Percentiles rank a stretch among this genome's conserved stretches.
phyloP scores from a whole-genome alignment of 495 filamentous ascomycete genomes.

The Xylaria curta region DNA sequence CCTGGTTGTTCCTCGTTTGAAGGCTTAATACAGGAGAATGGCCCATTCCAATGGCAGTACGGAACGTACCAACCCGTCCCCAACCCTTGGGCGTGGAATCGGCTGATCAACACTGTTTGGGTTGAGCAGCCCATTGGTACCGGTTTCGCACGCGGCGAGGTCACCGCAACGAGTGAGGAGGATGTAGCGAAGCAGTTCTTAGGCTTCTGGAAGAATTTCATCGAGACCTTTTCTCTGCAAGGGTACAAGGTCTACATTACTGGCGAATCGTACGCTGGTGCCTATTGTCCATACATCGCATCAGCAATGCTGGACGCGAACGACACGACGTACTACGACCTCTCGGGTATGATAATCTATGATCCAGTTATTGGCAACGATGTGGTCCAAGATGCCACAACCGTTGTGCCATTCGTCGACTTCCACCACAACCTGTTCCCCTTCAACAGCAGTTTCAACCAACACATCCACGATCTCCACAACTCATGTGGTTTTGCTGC shows the following conservation, averaged over 20 bases:
- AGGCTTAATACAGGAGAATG: constrained; percentile 71
- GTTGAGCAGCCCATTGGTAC: constrained; percentile 81
- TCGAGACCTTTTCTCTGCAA: constrained; percentile 70
- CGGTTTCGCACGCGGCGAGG: constrained; percentile 70
- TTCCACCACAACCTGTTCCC: constrained; percentile 67
- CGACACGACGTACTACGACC: constrained; percentile 70
- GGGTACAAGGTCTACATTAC: constrained; percentile 71
- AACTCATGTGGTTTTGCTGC: constrained; percentile 72
- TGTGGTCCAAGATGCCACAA: constrained; percentile 59
- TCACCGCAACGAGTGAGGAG: constrained; percentile 66
- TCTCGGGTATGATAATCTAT: constrained; percentile 73
- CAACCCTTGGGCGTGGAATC: constrained; percentile 72
- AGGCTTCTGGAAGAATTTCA: constrained; percentile 74
- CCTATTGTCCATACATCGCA: constrained; percentile 82
- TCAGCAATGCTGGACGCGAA: constrained; percentile 76
- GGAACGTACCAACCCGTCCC: constrained; percentile 63
- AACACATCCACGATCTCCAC: constrained; percentile 61
- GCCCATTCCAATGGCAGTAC: constrained; percentile 66
- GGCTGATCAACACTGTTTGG: constrained; percentile 70
- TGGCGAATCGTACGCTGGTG: constrained; percentile 76
- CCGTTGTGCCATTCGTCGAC: constrained; percentile 69
- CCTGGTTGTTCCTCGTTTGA: constrained; percentile 71
- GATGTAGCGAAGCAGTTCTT: constrained; percentile 74
- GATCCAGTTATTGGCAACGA: constrained; percentile 70
- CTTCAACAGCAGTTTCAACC: constrained; percentile 72